phyloP scores from a whole-genome alignment of 495 filamentous ascomycete genomes.

The Bombardia bombarda region DNA sequence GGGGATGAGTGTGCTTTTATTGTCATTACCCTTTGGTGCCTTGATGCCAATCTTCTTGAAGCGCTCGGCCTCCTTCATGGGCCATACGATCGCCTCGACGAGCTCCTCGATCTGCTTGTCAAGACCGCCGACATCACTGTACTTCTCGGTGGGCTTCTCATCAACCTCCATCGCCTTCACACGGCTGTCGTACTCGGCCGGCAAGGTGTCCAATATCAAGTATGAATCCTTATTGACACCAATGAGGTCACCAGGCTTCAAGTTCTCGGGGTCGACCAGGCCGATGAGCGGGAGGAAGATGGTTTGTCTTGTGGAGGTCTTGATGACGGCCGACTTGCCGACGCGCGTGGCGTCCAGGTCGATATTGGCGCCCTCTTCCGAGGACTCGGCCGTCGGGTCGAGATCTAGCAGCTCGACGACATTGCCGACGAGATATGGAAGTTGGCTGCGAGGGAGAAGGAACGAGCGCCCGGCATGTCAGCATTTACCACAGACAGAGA shows the following conservation, averaged over 20 bases:
- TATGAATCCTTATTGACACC: conserved; percentile 99
- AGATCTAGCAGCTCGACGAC: conserved; percentile 96
- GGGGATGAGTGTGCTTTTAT: too few relatives aligned
- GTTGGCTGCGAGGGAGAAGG: too few relatives aligned
- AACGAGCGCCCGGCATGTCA: conserved; percentile 10
- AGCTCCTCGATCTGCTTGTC: conserved; percentile 99
- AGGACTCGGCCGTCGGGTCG: conserved; percentile 90
- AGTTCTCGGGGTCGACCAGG: conserved; percentile 85
- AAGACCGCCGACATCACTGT: conserved; percentile 93
- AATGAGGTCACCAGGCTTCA: conserved; percentile 93
- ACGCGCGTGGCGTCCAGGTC: conserved; percentile 95
- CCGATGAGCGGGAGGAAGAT: conserved; percentile 98
- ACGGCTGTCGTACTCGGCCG: conserved; percentile 98
- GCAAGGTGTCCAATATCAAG: conserved; percentile 93
- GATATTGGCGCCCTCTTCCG: conserved; percentile 96
- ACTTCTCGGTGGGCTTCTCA: conserved; percentile 99
- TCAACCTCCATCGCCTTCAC: conserved; percentile 99
- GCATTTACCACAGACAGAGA: conserved; percentile 7
- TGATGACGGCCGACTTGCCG: conserved; percentile 98
- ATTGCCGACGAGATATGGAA: conserved; percentile 97
- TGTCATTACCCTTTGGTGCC: conserved; percentile 99
- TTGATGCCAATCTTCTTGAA: conserved; percentile 99
- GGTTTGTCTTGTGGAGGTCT: conserved; percentile 97
- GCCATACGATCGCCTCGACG: conserved; percentile 98
- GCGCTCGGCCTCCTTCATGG: conserved; percentile 97